Evolutionary conservation across 352 stramenopile species (phyloP).

Genomic region (Phytophthora sojae): DNA sequence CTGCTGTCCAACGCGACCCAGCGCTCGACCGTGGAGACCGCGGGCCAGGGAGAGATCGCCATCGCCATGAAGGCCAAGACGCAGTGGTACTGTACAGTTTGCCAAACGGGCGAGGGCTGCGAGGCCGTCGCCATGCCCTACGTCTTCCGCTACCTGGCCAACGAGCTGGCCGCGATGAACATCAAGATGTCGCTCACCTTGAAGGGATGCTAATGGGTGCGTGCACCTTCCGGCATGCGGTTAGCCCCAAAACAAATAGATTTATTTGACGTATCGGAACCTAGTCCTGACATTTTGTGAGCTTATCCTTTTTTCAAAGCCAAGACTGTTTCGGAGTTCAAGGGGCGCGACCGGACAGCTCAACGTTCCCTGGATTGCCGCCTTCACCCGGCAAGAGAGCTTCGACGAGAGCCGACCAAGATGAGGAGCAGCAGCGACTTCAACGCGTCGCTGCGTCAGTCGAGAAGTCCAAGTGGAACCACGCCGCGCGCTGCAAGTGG

Average conservation of each 20-base stretch:
- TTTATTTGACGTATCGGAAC: conserved; percentile 38
- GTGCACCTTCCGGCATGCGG: conserved; percentile 28
- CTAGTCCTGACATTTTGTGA: conserved; percentile 21
- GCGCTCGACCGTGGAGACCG: conserved; percentile 80
- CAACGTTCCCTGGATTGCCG: conserved; percentile 11
- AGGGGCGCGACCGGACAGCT: conserved; percentile 26
- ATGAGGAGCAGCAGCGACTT: conserved; percentile 53
- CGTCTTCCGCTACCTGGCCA: conserved; percentile 98
- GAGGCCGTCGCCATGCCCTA: conserved; percentile 98
- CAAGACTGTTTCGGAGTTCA: conserved; percentile 22
- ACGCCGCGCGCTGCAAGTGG: conserved; percentile 22
- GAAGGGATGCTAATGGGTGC: conserved; percentile 59
- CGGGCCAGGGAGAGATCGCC: conserved; percentile 83
- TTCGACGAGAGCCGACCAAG: background rate
- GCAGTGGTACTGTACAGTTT: conserved; percentile 88
- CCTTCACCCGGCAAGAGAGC: conserved; percentile 7
- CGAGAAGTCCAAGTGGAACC: conserved; percentile 26
- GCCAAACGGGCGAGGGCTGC: conserved; percentile 90
- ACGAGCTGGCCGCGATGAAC: conserved; percentile 99
- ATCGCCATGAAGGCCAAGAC: conserved; percentile 90
- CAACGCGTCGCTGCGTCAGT: conserved; percentile 37
- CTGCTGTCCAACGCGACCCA: conserved; percentile 91
- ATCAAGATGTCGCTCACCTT: conserved; percentile 98
- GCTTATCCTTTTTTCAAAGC: conserved; percentile 31
- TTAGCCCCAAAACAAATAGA: conserved; percentile 39